phyloP scores from a whole-genome alignment of 176 grass and related monocot species.

The Avena insularis region DNA sequence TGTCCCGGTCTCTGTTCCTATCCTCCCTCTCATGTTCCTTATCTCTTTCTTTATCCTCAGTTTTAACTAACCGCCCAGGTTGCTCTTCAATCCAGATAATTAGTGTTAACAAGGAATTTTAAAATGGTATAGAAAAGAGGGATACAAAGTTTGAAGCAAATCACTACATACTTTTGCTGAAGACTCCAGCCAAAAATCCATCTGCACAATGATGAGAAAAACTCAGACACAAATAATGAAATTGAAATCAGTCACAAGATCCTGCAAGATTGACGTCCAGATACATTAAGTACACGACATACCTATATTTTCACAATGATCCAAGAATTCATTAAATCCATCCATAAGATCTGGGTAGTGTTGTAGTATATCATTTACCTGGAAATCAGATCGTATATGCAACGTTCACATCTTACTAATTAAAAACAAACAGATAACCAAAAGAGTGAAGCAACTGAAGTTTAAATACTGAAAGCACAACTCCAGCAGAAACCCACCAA shows the following conservation, averaged over 20 bases:
- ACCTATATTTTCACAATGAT: slow-evolving; percentile 88
- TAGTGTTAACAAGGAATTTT: slow-evolving; percentile 43
- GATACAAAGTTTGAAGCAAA: slow-evolving; percentile 18
- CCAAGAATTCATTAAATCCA: slow-evolving; percentile 94
- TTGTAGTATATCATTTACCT: slow-evolving; percentile 86
- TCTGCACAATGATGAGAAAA: slow-evolving; percentile 41
- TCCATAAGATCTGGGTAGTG: slow-evolving; percentile 91
- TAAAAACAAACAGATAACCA: slow-evolving; percentile 13
- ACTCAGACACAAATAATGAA: slow-evolving; percentile 39
- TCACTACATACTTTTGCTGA: slow-evolving; percentile 70
- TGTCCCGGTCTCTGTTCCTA: slow-evolving; percentile 69
- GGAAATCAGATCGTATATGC: slow-evolving; percentile 30
- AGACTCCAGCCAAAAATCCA: slow-evolving; percentile 83
- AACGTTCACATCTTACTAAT: slow-evolving; percentile 14
- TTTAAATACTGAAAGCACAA: slow-evolving; percentile 19
- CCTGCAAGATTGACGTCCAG: background rate
- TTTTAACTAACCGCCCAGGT: slow-evolving; percentile 50
- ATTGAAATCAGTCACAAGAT: background rate
- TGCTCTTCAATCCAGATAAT: slow-evolving; percentile 54
- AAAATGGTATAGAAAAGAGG: slow-evolving; percentile 27
- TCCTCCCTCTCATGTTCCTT: slow-evolving; percentile 67
- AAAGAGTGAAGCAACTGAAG: background rate
- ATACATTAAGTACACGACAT: background rate
- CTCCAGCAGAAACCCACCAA: slow-evolving; percentile 64
- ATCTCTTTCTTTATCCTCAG: slow-evolving; percentile 71